These are phyloP conservation scores for Cladosporium cucumerinum DNA, from an alignment of 2,329 filamentous ascomycete genomes.

Conservation along the genomic window DNA sequence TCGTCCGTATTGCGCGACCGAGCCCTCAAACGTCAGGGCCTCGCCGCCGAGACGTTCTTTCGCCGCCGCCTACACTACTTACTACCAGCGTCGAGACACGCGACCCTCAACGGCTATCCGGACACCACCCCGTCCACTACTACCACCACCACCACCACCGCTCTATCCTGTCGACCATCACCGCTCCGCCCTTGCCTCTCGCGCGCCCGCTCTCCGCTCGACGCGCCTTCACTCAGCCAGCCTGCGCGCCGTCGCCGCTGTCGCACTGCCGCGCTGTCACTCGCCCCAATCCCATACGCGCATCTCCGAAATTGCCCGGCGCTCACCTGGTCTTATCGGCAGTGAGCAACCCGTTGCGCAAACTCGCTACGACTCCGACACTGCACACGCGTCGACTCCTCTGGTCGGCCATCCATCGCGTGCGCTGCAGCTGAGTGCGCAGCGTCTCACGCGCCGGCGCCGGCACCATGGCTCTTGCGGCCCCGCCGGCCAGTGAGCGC, in stretches of 20 bases:
- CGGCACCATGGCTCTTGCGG: slow-evolving; percentile 30
- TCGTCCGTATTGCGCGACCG: not conserved
- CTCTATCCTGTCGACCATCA: not conserved
- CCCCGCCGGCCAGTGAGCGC: slow-evolving; percentile 44
- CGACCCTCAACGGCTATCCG: slow-evolving; percentile 3
- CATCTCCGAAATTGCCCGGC: slow-evolving; percentile 12
- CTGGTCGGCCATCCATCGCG: slow-evolving; percentile 1
- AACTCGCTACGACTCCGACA: not conserved
- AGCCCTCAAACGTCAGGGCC: slow-evolving; percentile 2
- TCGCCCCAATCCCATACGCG: slow-evolving; percentile 2
- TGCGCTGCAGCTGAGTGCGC: slow-evolving; percentile 8
- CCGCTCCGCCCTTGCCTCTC: not conserved
- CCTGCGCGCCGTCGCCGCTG: slow-evolving; percentile 6
- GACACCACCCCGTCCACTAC: not conserved
- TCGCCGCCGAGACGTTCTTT: slow-evolving; percentile 2
- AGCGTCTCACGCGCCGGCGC: slow-evolving; percentile 12
- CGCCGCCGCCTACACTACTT: not conserved
- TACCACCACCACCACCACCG: not conserved
- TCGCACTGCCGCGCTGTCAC: slow-evolving; percentile 13
- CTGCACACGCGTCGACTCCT: not conserved
- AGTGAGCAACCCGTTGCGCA: not conserved
- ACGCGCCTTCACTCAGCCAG: slow-evolving; percentile 9
- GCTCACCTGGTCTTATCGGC: not conserved
- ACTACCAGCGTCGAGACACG: not conserved
- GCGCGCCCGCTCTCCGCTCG: not conserved